Base-by-base conservation (phyloP, 2,329 filamentous ascomycete genomes). In the Tolypocladium ophioglossoides region DNA sequence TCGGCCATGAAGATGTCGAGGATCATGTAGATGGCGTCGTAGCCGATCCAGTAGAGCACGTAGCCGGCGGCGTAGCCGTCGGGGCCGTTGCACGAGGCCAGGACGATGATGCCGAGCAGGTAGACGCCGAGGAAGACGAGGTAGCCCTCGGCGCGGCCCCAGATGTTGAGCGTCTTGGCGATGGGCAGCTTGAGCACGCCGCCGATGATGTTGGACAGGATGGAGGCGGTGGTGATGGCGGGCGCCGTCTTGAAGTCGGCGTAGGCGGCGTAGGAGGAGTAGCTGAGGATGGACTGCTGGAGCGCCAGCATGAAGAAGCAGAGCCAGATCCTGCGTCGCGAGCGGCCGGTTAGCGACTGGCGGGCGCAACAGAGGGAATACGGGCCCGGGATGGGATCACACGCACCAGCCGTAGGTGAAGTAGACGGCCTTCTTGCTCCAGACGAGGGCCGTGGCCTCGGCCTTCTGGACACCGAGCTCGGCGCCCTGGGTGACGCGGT, bases 1-100 rank as follows among this genome's bases (percentile, higher is more conserved):
- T 89, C 86, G 30, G 85, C 82, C 56, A 85, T 79, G 62, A 88
- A 83, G 30, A 89, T 78, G 55, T 77, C 77, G 16, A 86, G 70
- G 34, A 78, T 77, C 60, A 84, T 87, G 48, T 76, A 74, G 32
- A 87, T 68, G 12, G 82, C 83, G 12, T 79, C 69, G 59, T 67
- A 70, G 10, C 85, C 85, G 38, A 84, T 76, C 50, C 77, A 81
- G 61, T 86, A 86, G 55, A 87, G 82, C 7, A 87, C 82, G 56
- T 83, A 77, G 0, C 78, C 80, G 1, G 81, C 82, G 44, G 80
- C 78, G 63, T 81, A 73, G 4, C 62, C 64, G 53, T 69, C 60
- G 14, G 72, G 64, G 20, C 61, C 66, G 3, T 75, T 71, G 64
- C 77, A 85, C 0, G 74, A 73, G 3, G 85, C 84, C 72, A 85